Conservation (phyloP, 495 filamentous ascomycete genomes). For the Podospora conica region DNA sequence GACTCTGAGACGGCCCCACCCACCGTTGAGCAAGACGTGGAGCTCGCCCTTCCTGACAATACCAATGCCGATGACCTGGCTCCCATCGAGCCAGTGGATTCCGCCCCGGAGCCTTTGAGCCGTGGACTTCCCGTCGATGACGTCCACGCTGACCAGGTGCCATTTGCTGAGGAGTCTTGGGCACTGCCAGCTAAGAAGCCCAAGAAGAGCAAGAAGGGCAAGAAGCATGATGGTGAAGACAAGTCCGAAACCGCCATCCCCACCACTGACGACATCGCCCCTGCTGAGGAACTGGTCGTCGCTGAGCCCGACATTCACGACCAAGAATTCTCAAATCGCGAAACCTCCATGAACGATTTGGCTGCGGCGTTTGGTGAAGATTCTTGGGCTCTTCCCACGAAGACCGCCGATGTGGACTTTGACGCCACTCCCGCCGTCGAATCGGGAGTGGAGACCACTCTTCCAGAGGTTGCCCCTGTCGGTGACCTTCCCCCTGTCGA, state of each 20-base stretch:
- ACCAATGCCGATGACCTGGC: not conserved
- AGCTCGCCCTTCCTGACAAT: not conserved
- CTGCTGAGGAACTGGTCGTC: not conserved
- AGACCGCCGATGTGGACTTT: constrained; percentile 20
- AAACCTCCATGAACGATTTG: not conserved
- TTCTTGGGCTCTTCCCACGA: constrained; percentile 6
- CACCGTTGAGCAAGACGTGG: constrained; percentile 5
- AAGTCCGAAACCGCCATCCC: not conserved
- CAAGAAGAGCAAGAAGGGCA: constrained; percentile 23
- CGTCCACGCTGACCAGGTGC: not conserved
- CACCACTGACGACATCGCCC: not conserved
- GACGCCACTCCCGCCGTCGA: not conserved
- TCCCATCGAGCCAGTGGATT: not conserved
- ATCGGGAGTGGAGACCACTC: not conserved
- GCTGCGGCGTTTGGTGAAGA: not conserved
- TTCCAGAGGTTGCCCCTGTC: not conserved
- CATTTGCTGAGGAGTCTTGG: constrained; percentile 18
- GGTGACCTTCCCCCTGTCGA: no score
- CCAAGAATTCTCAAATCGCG: not conserved
- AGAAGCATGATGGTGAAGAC: constrained; percentile 2
- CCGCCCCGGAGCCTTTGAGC: not conserved
- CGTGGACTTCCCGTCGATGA: not conserved
- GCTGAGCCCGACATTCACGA: not conserved
- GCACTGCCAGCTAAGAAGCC: constrained; percentile 26
- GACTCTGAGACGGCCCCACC: constrained; percentile 18